Percentiles rank a stretch among this genome's conserved stretches.
phyloP scores from a whole-genome alignment of 352 stramenopile genomes.

The Phytophthora cactorum region DNA sequence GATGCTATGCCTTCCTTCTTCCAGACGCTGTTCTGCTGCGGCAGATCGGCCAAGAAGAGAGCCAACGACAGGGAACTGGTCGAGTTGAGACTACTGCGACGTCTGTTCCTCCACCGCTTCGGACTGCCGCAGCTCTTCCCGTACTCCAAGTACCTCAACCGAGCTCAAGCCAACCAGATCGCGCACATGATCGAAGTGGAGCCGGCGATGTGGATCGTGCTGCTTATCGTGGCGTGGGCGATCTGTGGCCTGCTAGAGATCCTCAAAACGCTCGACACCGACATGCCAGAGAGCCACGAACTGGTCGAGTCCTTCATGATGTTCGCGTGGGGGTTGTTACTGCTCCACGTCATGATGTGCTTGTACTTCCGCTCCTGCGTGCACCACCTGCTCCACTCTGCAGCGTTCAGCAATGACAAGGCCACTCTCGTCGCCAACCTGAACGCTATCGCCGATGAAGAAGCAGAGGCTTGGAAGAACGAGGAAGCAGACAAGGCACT shows the following conservation, averaged over 20 bases:
- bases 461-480: slow-evolving; percentile 24
- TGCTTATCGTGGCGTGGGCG: slow-evolving; percentile 49
- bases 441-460: slow-evolving; percentile 22
- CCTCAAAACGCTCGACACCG: slow-evolving; percentile 24
- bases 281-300: slow-evolving; percentile 33
- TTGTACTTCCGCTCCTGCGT: slow-evolving; percentile 44
- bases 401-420: slow-evolving; percentile 29
- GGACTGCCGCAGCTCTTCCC: slow-evolving; percentile 56
- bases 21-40: slow-evolving; percentile 23
- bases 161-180: slow-evolving; percentile 77
- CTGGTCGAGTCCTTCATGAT: slow-evolving; percentile 46
- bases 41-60: slow-evolving; percentile 20
- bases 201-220: slow-evolving; percentile 61
- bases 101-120: slow-evolving; percentile 49
- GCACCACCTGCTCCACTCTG: slow-evolving; percentile 18
- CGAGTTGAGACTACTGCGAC: slow-evolving; percentile 44
- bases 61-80: slow-evolving; percentile 29
- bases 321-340: slow-evolving; percentile 44
- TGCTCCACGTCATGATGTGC: slow-evolving; percentile 44
- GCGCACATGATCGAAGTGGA: slow-evolving; percentile 77
- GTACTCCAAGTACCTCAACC: slow-evolving; percentile 76
- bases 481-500: slow-evolving; percentile 34
- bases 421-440: slow-evolving; percentile 26
- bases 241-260: slow-evolving; percentile 38
- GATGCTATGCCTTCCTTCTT: slow-evolving; percentile 16